Conservation (phyloP, 768 basidiomycete species). For the Pulveroboletus sp. region DNA sequence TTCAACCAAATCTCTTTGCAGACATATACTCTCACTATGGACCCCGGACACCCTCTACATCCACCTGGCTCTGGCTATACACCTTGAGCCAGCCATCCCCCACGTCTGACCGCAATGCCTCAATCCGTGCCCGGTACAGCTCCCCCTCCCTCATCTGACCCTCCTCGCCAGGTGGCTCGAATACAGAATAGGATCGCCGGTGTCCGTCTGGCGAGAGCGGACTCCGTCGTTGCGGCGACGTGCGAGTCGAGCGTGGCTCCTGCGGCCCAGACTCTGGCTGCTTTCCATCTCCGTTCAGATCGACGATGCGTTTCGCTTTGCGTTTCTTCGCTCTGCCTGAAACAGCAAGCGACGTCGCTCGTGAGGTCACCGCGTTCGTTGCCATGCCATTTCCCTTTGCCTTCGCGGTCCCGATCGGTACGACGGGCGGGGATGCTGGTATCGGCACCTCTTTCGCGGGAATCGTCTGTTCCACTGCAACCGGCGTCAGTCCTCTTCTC, state of each 20-base stretch:
- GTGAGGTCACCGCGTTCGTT: constrained; percentile 30
- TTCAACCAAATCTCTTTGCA: constrained; percentile 12
- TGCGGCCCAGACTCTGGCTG: constrained; percentile 7
- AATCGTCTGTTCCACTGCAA: constrained; percentile 50
- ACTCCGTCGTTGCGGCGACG: constrained; percentile 19
- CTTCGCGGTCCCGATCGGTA: constrained; percentile 48
- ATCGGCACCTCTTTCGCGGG: constrained; percentile 47
- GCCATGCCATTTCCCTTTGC: constrained; percentile 13
- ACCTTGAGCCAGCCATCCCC: constrained; percentile 90
- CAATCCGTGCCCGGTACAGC: constrained; percentile 72
- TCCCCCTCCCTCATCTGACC: constrained; percentile 55
- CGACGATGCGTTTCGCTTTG: constrained; percentile 75
- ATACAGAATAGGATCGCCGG: constrained; percentile 38
- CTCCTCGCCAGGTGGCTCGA: constrained; percentile 45
- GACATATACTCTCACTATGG: constrained; percentile 16
- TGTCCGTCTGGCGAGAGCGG: constrained; percentile 15
- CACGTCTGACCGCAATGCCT: constrained; percentile 82
- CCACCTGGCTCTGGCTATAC: constrained; percentile 60
- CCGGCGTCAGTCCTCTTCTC: constrained; percentile 51
- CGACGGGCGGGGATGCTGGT: constrained; percentile 57
- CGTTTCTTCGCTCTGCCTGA: constrained; percentile 49
- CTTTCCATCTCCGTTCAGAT: constrained; percentile 55
- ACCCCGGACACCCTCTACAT: constrained; percentile 31
- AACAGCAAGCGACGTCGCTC: constrained; percentile 44
- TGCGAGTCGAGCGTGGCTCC: constrained; percentile 8